Percentiles rank a stretch among this genome's conserved stretches.
Evolutionary conservation across 176 grass and related monocot genomes (phyloP).

Genomic region (Rhynchospora tenuis): DNA sequence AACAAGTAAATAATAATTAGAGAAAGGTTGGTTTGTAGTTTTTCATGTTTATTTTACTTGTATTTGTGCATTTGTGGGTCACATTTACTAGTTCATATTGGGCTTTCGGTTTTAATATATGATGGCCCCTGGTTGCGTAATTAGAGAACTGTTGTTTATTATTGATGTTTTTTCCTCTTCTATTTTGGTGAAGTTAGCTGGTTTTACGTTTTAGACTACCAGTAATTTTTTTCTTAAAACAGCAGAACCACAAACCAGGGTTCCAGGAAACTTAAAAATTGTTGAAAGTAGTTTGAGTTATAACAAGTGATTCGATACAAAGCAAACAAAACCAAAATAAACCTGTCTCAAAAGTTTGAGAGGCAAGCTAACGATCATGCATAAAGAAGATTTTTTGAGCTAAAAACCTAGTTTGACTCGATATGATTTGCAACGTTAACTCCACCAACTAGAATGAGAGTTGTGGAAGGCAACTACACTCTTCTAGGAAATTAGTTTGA

Average conservation of each 20-base stretch:
- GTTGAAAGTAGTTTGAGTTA: too few relatives aligned
- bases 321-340: too few relatives aligned
- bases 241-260: too few relatives aligned
- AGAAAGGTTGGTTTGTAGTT: neutral
- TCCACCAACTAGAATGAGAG: neutral
- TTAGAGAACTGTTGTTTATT: neutral
- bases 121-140: neutral
- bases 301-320: too few relatives aligned
- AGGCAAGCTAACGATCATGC: too few relatives aligned
- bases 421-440: neutral
- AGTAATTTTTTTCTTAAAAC: too few relatives aligned
- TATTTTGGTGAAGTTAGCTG: neutral
- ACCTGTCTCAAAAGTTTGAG: too few relatives aligned
- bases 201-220: neutral
- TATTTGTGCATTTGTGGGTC: neutral
- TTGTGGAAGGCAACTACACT: neutral
- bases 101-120: neutral
- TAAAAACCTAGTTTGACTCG: too few relatives aligned
- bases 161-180: neutral
- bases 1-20: neutral
- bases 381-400: too few relatives aligned
- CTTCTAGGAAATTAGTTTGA: neutral
- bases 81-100: neutral
- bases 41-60: neutral
- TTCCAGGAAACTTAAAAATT: too few relatives aligned